phyloP scores from a whole-genome alignment of 441 rosid genomes.

The Biscutella laevigata region DNA sequence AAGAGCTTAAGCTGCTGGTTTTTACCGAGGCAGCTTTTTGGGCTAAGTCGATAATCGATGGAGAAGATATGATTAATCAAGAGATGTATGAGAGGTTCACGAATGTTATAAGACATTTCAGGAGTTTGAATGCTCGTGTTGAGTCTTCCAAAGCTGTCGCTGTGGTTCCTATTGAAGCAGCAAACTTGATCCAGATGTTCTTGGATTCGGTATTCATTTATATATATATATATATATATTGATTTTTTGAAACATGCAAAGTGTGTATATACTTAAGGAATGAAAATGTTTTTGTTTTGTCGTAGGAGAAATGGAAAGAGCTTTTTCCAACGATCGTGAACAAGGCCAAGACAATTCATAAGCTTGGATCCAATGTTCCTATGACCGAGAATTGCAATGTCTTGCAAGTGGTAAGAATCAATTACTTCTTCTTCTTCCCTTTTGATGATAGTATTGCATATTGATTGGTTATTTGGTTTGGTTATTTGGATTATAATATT shows the following conservation, averaged over 20 bases:
- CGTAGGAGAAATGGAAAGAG: conserved; percentile 50
- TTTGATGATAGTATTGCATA: no score
- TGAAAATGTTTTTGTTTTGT: no score
- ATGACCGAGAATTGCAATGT: conserved; percentile 20
- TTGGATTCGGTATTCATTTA: conserved; percentile 39
- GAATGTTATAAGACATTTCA: conserved; percentile 26
- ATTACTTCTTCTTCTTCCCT: no score
- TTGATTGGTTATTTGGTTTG: no score
- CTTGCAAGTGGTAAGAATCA: conserved; percentile 24
- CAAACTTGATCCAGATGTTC: conserved; percentile 35
- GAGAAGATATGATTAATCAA: conserved; percentile 29
- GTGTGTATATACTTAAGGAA: no score
- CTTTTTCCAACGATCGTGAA: conserved; percentile 57
- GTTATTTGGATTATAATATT: no score
- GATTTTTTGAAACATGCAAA: no score
- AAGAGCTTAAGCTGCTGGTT: conserved; percentile 42
- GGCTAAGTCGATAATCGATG: conserved; percentile 32
- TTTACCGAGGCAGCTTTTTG: conserved; percentile 40
- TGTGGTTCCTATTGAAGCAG: conserved; percentile 32
- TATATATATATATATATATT: background rate
- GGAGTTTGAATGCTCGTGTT: conserved; percentile 26
- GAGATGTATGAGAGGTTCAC: conserved; percentile 38
- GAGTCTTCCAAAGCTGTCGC: conserved; percentile 51
- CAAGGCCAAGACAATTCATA: conserved; percentile 35
- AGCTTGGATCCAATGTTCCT: conserved; percentile 26